Evolutionary conservation across 805 yeast genomes (phyloP), one percentile per base, ranked within the genome.

Genomic region (Wickerhamiella azyma): DNA sequence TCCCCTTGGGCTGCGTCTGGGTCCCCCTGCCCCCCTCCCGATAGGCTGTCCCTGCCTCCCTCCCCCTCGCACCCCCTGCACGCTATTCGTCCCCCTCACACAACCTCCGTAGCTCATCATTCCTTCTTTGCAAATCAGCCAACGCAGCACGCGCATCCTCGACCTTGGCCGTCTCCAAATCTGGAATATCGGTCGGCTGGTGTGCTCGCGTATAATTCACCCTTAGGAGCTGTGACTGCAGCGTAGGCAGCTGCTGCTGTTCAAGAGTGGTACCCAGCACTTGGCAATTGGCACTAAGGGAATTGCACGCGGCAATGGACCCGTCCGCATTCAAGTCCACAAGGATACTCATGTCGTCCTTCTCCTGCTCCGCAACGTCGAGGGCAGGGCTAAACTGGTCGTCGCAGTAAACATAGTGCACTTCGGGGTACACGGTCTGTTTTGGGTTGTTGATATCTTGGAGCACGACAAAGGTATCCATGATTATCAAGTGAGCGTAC

Each of bases 251-350:
- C 5, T 55, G 48, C 43, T 56, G 58, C 8, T 42, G 18, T 24
- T 39, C 48, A 10, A 50, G 40, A 3, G 55, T 28, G 13, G 55
- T 61, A 37, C 53, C 51, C 8, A 57, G 49, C 26, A 64, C 59
- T 46, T 66, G 69, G 67, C 68, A 65, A 17, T 56, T 57, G 1
- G 66, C 58, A 10, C 67, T 59, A 9, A 66, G 52, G 9, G 68
- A 63, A 26, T 58, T 55, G 47, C 59, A 59, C n/a, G 51, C 43
- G 8, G 52, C 47, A 7, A 66, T 53, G 14, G 50, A 49, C 13
- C 65, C 67, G 17, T 60, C 48, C 17, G 50, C 59, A 47, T 65
- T 66, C 36, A 66, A 55, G 48, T 66, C 69, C 6, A 65, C 61
- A 6, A 65, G 53, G 7, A 66, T 51, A 0, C 64, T 55, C 2